Conservation (phyloP, 2,329 filamentous ascomycete species). For the Colletotrichum simmondsii region DNA sequence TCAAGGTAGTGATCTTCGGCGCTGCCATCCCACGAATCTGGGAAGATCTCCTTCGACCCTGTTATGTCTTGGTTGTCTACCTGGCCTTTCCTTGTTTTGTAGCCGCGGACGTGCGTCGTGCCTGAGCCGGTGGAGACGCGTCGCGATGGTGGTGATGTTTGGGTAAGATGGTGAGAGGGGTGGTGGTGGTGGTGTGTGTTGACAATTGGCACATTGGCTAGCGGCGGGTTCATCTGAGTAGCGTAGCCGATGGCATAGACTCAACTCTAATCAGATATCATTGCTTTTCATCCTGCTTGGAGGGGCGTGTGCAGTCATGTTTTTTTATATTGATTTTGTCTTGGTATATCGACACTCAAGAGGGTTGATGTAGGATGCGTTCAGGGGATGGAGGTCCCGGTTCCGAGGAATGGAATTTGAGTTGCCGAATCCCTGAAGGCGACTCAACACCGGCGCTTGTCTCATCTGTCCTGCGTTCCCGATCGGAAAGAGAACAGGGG, state of each 20-base stretch:
- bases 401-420: constrained; percentile 29
- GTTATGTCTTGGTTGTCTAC: constrained; percentile 12
- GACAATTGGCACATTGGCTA: background rate
- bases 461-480: constrained; percentile 29
- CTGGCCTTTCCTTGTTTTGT: constrained; percentile 6
- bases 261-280: constrained; percentile 27
- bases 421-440: constrained; percentile 30
- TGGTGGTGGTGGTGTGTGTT: background rate
- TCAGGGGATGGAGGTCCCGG: background rate
- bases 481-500: constrained; percentile 18
- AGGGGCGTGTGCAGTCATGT: background rate
- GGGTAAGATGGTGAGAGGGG: background rate
- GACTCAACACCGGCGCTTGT: constrained; percentile 27
- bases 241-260: constrained; percentile 3
- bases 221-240: constrained; percentile 10
- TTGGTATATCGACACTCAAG: background rate
- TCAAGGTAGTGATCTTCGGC: background rate
- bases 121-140: constrained; percentile 24
- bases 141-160: constrained; percentile 29
- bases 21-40: constrained; percentile 11
- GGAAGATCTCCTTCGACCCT: constrained; percentile 19
- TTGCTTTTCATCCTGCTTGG: constrained; percentile 7
- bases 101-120: constrained; percentile 10
- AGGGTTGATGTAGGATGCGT: background rate
- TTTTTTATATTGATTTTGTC: background rate